Percentiles rank a stretch among this genome's conserved stretches.
phyloP scores from a whole-genome alignment of 768 basidiomycete species.

The Mycena filopes region DNA sequence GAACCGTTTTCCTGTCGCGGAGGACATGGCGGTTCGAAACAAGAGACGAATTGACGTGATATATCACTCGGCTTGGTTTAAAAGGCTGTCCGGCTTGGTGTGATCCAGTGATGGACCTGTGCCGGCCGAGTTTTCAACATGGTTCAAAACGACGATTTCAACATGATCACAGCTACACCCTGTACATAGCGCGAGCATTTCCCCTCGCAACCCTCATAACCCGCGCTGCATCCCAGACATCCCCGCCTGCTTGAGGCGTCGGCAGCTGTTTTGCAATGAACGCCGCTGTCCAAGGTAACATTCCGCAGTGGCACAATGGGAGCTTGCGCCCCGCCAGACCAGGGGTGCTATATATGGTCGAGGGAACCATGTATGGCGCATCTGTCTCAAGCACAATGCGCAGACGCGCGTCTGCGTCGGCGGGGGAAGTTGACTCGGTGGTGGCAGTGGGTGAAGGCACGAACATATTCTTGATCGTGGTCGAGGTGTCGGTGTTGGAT shows the following conservation, averaged over 20 bases:
- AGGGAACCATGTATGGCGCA: slow-evolving; percentile 88
- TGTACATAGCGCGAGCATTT: slow-evolving; percentile 74
- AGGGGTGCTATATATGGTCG: slow-evolving; percentile 72
- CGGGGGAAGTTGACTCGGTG: slow-evolving; percentile 26
- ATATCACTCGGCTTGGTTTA: too few species aligned
- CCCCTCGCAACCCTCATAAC: slow-evolving; percentile 71
- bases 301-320: slow-evolving; percentile 79
- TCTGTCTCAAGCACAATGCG: slow-evolving; percentile 85
- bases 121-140: too few species aligned
- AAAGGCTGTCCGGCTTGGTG: too few species aligned
- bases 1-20: slow-evolving; percentile 15
- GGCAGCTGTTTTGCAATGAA: slow-evolving; percentile 62
- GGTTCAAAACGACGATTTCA: too few species aligned
- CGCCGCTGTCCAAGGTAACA: slow-evolving; percentile 89
- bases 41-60: slow-evolving; percentile 1
- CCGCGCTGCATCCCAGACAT: slow-evolving; percentile 60
- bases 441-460: slow-evolving; percentile 7
- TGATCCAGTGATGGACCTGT: too few species aligned
- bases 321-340: slow-evolving; percentile 59
- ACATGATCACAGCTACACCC: too few species aligned
- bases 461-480: slow-evolving; percentile 68
- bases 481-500: slow-evolving; percentile 76
- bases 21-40: slow-evolving; percentile 6
- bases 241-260: slow-evolving; percentile 44
- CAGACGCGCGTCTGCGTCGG: slow-evolving; percentile 33